Base-by-base conservation (phyloP, 805 yeast genomes). In the Sugiyamaella americana region DNA sequence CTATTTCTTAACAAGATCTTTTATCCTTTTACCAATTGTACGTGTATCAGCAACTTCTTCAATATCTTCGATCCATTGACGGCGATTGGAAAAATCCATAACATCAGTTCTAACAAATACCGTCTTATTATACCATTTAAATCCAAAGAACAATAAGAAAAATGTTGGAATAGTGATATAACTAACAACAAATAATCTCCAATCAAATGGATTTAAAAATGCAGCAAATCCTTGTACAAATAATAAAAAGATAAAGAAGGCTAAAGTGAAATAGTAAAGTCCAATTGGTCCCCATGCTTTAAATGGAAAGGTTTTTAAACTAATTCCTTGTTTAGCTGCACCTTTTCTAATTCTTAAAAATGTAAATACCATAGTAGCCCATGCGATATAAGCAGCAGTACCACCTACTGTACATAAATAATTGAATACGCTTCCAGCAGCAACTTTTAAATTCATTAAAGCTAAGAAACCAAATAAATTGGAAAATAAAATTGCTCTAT, bases 401-500 rank as follows among this genome's bases (percentile, higher is more conserved):
- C 45, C 45, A 8, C 45, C 45, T 32, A 42, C 45, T 2, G 45
- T 21, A 19, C 34, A 19, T 10, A 42, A 13, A 18, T 42, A 42
- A 26, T 20, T 36, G 44, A 42, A 42, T 13, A 30, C 29, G 22
- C 22, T 26, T 13, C 34, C 22, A 24, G 37, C 22, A 36, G 11
- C 11, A 3, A 20, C 45, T 36, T 36, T 19, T 10, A 17, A 18
- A 36, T 17, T 19, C 32, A 26, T 26, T 13, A 26, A 26, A 26
- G 87, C 74, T 35, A 84, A 63, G 1, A 77, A 58, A 0, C 85
- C 84, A 59, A 84, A 77, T 1, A 70, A 43, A 1, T 81, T 80
- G 0, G 88, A 72, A 49, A 80, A 75, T 24, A 83, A 51, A 2
- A 86, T 89, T 13, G 91, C 76, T 48, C 70, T 68, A 59, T 80